Percentiles rank a stretch among this genome's conserved stretches.
Evolutionary conservation across 2,329 filamentous ascomycete genomes (phyloP).

Genomic region (Colletotrichum musae): DNA sequence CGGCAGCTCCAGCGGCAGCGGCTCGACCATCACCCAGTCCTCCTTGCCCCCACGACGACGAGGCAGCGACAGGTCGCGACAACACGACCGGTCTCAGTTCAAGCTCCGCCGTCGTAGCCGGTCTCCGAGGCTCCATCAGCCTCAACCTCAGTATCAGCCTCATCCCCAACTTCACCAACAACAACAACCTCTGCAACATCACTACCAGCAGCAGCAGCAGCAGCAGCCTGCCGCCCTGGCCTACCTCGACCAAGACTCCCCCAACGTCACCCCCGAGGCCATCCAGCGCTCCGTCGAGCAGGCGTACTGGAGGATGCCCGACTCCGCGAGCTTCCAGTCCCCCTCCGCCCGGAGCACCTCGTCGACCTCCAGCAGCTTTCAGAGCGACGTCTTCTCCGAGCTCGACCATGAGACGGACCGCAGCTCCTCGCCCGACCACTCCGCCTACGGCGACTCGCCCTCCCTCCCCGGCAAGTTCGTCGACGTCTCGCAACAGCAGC

Average conservation of each 20-base stretch:
- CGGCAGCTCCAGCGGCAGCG: constrained; percentile 57
- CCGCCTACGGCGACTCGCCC: constrained; percentile 49
- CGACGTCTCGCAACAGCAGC: constrained; percentile 18
- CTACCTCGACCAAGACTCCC: constrained; percentile 72
- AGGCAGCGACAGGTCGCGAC: constrained; percentile 33
- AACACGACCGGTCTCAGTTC: constrained; percentile 42
- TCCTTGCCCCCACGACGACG: constrained; percentile 43
- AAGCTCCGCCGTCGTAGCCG: constrained; percentile 37
- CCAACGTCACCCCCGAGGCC: constrained; percentile 56
- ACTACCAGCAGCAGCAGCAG: constrained; percentile 27
- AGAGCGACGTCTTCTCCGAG: constrained; percentile 59
- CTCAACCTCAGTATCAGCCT: constrained; percentile 1
- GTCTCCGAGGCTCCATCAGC: constrained; percentile 36
- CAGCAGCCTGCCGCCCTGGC: constrained; percentile 58
- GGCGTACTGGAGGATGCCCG: constrained; percentile 46
- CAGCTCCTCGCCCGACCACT: constrained; percentile 60
- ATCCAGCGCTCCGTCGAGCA: constrained; percentile 51
- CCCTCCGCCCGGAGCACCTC: constrained; percentile 50
- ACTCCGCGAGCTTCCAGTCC: constrained; percentile 44
- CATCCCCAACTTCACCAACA: not conserved
- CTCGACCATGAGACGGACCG: constrained; percentile 59
- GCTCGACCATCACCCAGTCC: constrained; percentile 56
- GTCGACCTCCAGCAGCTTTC: constrained; percentile 67
- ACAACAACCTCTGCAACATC: too few relatives aligned
- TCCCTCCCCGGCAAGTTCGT: constrained; percentile 28